Base-by-base conservation (phyloP, 306 rosid genomes). In the Begonia peltatifolia region DNA sequence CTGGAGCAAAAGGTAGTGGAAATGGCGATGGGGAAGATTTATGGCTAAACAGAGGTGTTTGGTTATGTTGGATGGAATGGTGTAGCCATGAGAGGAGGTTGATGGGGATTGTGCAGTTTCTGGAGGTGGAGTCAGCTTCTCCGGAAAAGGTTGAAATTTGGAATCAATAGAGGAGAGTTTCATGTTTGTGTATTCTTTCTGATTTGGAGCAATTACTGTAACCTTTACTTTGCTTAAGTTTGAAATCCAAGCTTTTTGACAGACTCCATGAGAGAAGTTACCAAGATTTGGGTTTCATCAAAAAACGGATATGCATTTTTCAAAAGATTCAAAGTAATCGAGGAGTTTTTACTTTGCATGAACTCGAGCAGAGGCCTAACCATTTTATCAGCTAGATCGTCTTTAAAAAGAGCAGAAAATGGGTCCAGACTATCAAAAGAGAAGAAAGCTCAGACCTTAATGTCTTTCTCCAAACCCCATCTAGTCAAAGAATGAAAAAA, bases 391-490 rank as follows among this genome's bases (percentile, higher is more conserved):
- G 59, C 56, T 18, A 72, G 63, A 63, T 77, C 71, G 48, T 66
- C 65, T 14, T 17, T 35, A 12, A 46, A 54, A 35, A 50, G 62
- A 60, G 55, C 50, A 25, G 66, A 59, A 65, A 64, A 59, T 38
- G 52, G 60, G 52, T 16, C 47, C 15, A 73, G 66, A 50, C 87
- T 79, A 55, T 65, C 14, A 12, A 70, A 57, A 30, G 68, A 56
- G 48, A 84, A 66, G 47, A 77, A 65, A 66, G 73, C 60, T 2
- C 95, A 79, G 67, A 88, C 75, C 64, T 78, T 79, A 30, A 84
- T 82, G 3, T 74, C 72, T 48, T 74, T 66, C 73, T 84, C 87
- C 72, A 88, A 80, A 64, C 83, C 93, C 97, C 97, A 89, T 62
- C 97, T 76, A 9, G 41, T 79, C 1, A 89, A 80, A 5, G 95